phyloP scores from a whole-genome alignment of 2,329 filamentous ascomycete genomes.

The Colletotrichum viniferum region DNA sequence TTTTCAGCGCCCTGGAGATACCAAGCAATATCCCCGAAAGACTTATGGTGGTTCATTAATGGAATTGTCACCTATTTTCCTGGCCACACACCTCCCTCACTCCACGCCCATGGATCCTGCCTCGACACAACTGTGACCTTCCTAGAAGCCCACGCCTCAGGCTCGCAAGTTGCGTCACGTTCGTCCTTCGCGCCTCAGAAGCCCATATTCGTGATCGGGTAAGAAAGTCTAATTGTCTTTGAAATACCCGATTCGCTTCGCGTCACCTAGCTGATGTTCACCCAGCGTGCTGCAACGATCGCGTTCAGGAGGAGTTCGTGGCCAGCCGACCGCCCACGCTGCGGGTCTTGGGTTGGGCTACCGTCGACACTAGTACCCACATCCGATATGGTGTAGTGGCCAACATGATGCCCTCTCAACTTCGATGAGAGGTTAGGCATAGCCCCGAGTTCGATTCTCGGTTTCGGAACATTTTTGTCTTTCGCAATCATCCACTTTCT shows the following conservation, averaged over 20 bases:
- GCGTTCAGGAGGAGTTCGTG: not conserved
- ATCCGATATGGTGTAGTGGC: conserved; percentile 16
- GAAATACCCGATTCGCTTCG: not conserved
- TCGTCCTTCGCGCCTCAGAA: not conserved
- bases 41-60: not conserved
- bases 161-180: not conserved
- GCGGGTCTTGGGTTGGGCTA: not conserved
- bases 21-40: not conserved
- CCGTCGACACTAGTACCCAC: rapidly evolving
- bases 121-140: not conserved
- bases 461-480: not conserved
- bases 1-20: not conserved
- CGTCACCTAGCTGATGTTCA: not conserved
- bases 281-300: not conserved
- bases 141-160: not conserved
- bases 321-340: not conserved
- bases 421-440: not conserved
- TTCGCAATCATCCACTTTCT: no score
- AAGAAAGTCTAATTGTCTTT: not conserved
- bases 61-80: rapidly evolving
- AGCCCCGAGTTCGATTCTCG: conserved; percentile 16
- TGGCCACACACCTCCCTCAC: not conserved
- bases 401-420: conserved; percentile 13
- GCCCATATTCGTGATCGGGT: not conserved
- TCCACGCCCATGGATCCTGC: not conserved